A percentile compares a stretch with the other conserved stretches of the same genome.
Conservation (phyloP, 352 stramenopile genomes). For the Phytophthora multivora region DNA sequence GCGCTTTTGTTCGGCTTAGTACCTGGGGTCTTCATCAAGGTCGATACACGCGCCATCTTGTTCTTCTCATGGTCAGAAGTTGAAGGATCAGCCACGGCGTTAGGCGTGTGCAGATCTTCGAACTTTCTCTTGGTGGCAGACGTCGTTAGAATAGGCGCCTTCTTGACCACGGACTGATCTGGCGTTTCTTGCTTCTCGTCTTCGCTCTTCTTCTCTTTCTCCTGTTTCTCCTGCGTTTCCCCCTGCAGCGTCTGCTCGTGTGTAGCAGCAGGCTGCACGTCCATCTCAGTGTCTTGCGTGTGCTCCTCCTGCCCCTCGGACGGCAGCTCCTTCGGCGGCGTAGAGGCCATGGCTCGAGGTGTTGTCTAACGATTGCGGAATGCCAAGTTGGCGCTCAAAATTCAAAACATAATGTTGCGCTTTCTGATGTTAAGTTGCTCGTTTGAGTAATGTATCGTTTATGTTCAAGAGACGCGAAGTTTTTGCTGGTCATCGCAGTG, state of each 20-base stretch:
- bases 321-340: slow-evolving; percentile 1
- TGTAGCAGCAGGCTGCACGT: not conserved
- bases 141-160: slow-evolving; percentile 1
- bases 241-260: not conserved
- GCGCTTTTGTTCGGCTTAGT: slow-evolving; percentile 2
- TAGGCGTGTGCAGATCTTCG: slow-evolving; percentile 15
- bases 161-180: not conserved
- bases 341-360: slow-evolving; percentile 10
- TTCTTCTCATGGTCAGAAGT: slow-evolving; percentile 27
- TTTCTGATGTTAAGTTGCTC: not conserved
- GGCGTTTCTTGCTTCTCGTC: slow-evolving; percentile 1
- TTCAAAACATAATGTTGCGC: slow-evolving; percentile 26
- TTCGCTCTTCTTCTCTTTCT: not conserved
- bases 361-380: not conserved
- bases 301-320: slow-evolving; percentile 5
- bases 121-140: slow-evolving; percentile 33
- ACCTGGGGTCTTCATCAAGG: slow-evolving; percentile 14
- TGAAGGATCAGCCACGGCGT: not conserved
- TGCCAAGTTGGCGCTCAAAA: slow-evolving; percentile 24
- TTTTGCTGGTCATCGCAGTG: slow-evolving; percentile 41
- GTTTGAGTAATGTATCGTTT: not conserved
- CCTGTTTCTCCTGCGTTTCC: not conserved
- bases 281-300: slow-evolving; percentile 11
- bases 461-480: not conserved
- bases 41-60: slow-evolving; percentile 24